Conservation (phyloP, 805 yeast genomes). For the Kluyveromyces dobzhanskii region DNA sequence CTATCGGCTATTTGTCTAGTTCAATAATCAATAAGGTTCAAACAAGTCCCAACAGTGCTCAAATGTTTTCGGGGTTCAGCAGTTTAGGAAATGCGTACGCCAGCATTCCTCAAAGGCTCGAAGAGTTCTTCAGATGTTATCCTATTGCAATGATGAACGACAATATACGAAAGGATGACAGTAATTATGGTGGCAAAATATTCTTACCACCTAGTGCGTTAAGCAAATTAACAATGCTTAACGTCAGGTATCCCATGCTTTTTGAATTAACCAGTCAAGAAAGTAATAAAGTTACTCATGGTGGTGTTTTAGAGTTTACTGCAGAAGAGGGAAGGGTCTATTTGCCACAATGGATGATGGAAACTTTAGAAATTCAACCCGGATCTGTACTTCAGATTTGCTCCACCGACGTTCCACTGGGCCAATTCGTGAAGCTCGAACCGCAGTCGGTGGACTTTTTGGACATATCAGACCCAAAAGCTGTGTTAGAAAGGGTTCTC, state of each 20-base stretch:
- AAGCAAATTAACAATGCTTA: constrained; percentile 79
- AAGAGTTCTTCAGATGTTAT: constrained; percentile 85
- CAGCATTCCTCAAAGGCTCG: constrained; percentile 44
- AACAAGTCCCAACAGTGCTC: no score
- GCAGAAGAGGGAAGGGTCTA: constrained; percentile 97
- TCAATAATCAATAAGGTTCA: no score
- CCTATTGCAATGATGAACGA: constrained; percentile 90
- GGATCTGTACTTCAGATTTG: constrained; percentile 76
- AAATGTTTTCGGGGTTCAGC: constrained; percentile 33
- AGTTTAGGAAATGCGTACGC: constrained; percentile 20
- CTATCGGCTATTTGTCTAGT: no score
- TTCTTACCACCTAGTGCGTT: constrained; percentile 91
- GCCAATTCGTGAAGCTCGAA: constrained; percentile 83
- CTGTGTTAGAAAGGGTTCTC: constrained; percentile 87
- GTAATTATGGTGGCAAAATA: constrained; percentile 93
- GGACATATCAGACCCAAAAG: constrained; percentile 92
- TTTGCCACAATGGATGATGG: constrained; percentile 95
- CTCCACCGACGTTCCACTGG: constrained; percentile 74
- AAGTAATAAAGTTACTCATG: constrained; percentile 55
- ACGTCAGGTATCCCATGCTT: constrained; percentile 93
- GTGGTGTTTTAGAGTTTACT: constrained; percentile 91
- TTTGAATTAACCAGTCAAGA: constrained; percentile 71
- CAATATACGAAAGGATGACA: constrained; percentile 56
- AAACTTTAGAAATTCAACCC: constrained; percentile 58
- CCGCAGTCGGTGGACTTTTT: constrained; percentile 92